A percentile compares a stretch with the other conserved stretches of the same genome.
Conservation (phyloP, 2,329 filamentous ascomycete species). For the Didymella segeticola region DNA sequence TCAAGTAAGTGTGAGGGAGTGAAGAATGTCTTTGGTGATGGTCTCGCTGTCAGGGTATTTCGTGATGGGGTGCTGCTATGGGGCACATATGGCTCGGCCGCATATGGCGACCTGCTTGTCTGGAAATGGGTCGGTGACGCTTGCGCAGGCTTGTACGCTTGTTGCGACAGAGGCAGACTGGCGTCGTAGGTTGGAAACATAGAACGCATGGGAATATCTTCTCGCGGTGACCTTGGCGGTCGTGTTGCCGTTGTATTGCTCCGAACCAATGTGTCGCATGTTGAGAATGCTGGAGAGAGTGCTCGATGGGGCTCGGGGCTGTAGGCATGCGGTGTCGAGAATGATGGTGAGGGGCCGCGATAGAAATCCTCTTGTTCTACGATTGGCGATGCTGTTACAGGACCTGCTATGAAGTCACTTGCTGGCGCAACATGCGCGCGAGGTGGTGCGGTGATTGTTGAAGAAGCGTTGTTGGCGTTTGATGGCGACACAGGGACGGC, state of each 20-base stretch:
- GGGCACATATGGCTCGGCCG: slow-evolving; percentile 55
- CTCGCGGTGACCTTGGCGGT: slow-evolving; percentile 39
- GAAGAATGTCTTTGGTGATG: slow-evolving; percentile 44
- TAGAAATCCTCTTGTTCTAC: slow-evolving; percentile 28
- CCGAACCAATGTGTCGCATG: slow-evolving; percentile 46
- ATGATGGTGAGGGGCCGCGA: slow-evolving; percentile 23
- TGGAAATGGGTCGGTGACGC: slow-evolving; percentile 68
- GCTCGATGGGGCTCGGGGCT: slow-evolving; percentile 42
- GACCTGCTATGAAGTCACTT: slow-evolving; percentile 31
- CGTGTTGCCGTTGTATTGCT: slow-evolving; percentile 46
- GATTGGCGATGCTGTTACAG: slow-evolving; percentile 29
- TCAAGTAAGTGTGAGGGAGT: slow-evolving; percentile 67
- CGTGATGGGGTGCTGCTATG: slow-evolving; percentile 44
- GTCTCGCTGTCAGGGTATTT: slow-evolving; percentile 23
- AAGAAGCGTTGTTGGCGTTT: slow-evolving; percentile 30
- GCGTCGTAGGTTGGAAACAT: slow-evolving; percentile 81
- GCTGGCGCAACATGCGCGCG: slow-evolving; percentile 36
- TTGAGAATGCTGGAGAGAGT: slow-evolving; percentile 46
- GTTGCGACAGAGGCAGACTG: slow-evolving; percentile 68
- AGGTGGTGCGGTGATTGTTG: slow-evolving; percentile 34
- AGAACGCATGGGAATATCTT: slow-evolving; percentile 63
- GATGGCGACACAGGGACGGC: slow-evolving; percentile 45
- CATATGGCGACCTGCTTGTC: slow-evolving; percentile 71
- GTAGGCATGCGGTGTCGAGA: slow-evolving; percentile 15
- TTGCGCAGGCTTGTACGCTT: slow-evolving; percentile 74